Conservation (phyloP, 2,329 filamentous ascomycete genomes). For the Penicillium digitatum region DNA sequence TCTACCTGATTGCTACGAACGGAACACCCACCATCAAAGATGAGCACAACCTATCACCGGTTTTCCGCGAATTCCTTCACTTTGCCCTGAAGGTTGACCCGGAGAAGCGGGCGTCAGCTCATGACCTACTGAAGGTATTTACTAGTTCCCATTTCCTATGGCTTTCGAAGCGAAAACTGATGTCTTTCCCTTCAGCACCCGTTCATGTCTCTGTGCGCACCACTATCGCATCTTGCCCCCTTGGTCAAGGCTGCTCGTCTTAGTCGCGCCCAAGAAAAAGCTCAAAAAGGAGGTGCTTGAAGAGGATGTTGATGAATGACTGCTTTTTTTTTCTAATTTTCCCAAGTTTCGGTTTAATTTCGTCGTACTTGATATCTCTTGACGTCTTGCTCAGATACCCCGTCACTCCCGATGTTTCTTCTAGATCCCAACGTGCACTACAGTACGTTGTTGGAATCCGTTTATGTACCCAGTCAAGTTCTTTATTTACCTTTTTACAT, state of each 20-base stretch:
- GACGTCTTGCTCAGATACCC: slow-evolving; percentile 31
- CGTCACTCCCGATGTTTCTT: slow-evolving; percentile 24
- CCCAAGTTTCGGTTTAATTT: slow-evolving; percentile 22
- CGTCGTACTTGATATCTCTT: slow-evolving; percentile 27
- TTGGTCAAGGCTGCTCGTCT: slow-evolving; percentile 81
- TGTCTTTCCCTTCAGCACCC: slow-evolving; percentile 56
- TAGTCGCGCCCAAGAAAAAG: slow-evolving; percentile 80
- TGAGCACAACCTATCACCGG: slow-evolving; percentile 71
- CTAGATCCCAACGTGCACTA: slow-evolving; percentile 21
- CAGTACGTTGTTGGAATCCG: slow-evolving; percentile 15
- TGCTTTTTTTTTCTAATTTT: slow-evolving; percentile 8
- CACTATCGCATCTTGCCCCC: slow-evolving; percentile 72
- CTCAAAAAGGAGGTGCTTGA: slow-evolving; percentile 55
- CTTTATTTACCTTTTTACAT: slow-evolving; percentile 13
- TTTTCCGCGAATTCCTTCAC: slow-evolving; percentile 87
- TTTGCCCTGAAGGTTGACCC: slow-evolving; percentile 95
- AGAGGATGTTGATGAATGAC: slow-evolving; percentile 48
- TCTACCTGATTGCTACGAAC: slow-evolving; percentile 96
- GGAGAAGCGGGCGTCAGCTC: slow-evolving; percentile 91
- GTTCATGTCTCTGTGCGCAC: slow-evolving; percentile 73
- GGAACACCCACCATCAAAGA: slow-evolving; percentile 95
- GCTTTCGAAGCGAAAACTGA: slow-evolving; percentile 13
- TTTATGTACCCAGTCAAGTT: slow-evolving; percentile 14
- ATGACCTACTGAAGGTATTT: slow-evolving; percentile 80
- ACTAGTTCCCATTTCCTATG: neutral